phyloP scores from a whole-genome alignment of 1,284 basidiomycete species.

The Hymenochaete sp. region DNA sequence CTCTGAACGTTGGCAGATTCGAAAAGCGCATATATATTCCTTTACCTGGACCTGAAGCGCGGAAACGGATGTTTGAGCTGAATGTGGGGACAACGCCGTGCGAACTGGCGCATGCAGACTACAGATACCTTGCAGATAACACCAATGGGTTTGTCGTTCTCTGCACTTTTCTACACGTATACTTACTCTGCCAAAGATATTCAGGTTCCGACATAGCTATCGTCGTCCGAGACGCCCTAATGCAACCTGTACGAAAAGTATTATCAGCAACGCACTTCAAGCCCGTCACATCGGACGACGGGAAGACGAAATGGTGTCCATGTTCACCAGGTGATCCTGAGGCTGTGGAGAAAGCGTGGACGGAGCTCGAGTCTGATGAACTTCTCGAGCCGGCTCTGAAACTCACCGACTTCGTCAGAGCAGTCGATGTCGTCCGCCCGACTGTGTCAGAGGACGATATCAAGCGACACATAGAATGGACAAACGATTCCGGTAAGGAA shows the following conservation, averaged over 20 bases:
- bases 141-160: slow-evolving; percentile 67
- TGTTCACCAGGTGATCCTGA: slow-evolving; percentile 90
- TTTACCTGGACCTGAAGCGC: slow-evolving; percentile 88
- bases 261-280: slow-evolving; percentile 96
- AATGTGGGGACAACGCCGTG: slow-evolving; percentile 94
- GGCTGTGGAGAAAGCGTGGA: slow-evolving; percentile 88
- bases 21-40: slow-evolving; percentile 99
- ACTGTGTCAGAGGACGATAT: slow-evolving; percentile 90
- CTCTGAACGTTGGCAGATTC: slow-evolving; percentile 45
- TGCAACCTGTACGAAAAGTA: slow-evolving; percentile 98
- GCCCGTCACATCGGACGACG: slow-evolving; percentile 28
- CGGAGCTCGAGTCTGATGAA: slow-evolving; percentile 86
- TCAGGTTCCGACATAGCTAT: slow-evolving; percentile 95
- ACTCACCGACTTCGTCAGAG: slow-evolving; percentile 80
- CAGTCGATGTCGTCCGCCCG: slow-evolving; percentile 75
- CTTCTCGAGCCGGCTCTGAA: slow-evolving; percentile 79
- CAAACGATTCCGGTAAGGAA: slow-evolving; percentile 68
- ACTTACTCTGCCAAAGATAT: slow-evolving; percentile 41
- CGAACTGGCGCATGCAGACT: slow-evolving; percentile 73
- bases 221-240: slow-evolving; percentile 92
- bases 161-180: slow-evolving; percentile 2
- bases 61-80: slow-evolving; percentile 92
- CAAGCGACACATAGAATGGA: slow-evolving; percentile 87
- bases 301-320: slow-evolving; percentile 67
- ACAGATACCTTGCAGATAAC: slow-evolving; percentile 70